Evolutionary conservation across 257 asterid genomes (phyloP).

Genomic region (Catharanthus roseus): DNA sequence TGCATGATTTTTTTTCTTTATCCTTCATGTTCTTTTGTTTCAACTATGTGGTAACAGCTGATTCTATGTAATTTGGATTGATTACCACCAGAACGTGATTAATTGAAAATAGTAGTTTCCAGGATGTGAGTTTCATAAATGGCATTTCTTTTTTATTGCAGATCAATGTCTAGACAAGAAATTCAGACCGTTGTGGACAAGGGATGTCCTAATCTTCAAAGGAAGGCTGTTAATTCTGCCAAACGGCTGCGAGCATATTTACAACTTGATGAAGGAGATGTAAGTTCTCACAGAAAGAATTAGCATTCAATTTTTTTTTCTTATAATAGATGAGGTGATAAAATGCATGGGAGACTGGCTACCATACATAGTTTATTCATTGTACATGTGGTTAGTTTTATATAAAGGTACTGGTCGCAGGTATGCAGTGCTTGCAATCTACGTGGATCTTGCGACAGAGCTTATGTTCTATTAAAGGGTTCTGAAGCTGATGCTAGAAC

Average conservation of each 20-base stretch:
- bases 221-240: constrained; percentile 83
- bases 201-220: constrained; percentile 70
- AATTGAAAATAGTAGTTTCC: background rate
- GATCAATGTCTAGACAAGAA: constrained; percentile 60
- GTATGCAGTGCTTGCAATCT: constrained; percentile 74
- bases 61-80: background rate
- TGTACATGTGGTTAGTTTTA: background rate
- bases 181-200: constrained; percentile 63
- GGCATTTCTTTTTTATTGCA: constrained; percentile 25
- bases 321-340: background rate
- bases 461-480: constrained; percentile 50
- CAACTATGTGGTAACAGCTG: background rate
- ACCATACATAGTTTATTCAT: background rate
- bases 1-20: background rate
- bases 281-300: constrained; percentile 27
- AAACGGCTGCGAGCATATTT: constrained; percentile 81
- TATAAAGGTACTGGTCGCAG: constrained; percentile 29
- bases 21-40: background rate
- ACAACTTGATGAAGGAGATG: constrained; percentile 75
- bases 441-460: constrained; percentile 88
- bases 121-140: constrained; percentile 4
- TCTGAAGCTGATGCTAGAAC: constrained; percentile 71
- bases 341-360: background rate
- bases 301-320: background rate
- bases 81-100: background rate